phyloP scores from a whole-genome alignment of 345 rosid species.

The Euphorbia peplus region DNA sequence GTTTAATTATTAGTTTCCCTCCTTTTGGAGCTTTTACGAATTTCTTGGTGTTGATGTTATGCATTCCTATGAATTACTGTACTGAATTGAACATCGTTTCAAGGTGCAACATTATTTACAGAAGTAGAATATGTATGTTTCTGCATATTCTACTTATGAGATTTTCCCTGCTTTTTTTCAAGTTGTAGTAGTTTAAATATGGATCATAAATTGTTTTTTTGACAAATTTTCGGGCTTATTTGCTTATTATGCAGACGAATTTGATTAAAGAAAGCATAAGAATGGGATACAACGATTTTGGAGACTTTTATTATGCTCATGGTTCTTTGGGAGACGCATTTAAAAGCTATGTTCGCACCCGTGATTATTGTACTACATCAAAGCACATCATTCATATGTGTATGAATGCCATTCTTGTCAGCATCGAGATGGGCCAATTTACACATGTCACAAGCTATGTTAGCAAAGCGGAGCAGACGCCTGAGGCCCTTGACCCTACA shows the following conservation, averaged over 20 bases:
- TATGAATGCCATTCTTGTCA: conserved; percentile 86
- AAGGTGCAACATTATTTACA: background rate
- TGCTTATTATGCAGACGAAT: conserved; percentile 63
- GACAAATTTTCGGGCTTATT: background rate
- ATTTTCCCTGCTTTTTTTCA: background rate
- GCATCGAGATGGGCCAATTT: conserved; percentile 98
- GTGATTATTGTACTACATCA: conserved; percentile 95
- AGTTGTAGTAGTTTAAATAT: background rate
- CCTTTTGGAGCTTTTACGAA: background rate
- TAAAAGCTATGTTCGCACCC: conserved; percentile 80
- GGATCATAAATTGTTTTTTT: background rate
- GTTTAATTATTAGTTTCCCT: background rate
- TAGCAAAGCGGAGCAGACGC: conserved; percentile 88
- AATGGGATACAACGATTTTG: conserved; percentile 98
- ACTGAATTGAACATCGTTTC: background rate
- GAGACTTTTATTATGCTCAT: conserved; percentile 87
- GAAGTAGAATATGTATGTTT: background rate
- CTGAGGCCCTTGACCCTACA: conserved; percentile 62
- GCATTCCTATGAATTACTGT: background rate
- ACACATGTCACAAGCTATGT: conserved; percentile 89
- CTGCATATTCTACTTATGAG: background rate
- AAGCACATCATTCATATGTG: conserved; percentile 95
- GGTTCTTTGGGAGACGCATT: conserved; percentile 90
- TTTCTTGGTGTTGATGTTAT: background rate
- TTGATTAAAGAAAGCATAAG: conserved; percentile 95